Conservation (phyloP, 208 protist genomes). For the Leishmania arabica region DNA sequence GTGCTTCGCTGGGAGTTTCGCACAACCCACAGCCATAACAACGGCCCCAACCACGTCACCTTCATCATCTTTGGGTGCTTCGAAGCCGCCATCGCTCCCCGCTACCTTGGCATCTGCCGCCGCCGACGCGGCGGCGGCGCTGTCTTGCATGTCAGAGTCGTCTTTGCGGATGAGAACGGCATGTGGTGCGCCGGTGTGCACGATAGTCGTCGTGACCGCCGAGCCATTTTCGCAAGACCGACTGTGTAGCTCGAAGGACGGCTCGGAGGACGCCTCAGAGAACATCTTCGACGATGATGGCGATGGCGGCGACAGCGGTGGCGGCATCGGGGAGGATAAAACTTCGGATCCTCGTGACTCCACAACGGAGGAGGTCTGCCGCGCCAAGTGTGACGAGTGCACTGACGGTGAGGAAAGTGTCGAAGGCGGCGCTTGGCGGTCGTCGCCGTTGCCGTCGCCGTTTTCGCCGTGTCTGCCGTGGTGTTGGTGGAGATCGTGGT, state of each 20-base stretch:
- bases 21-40: neutral
- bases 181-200: neutral
- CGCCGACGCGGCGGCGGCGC: neutral
- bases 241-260: neutral
- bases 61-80: neutral
- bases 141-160: neutral
- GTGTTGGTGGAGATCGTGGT: neutral
- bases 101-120: neutral
- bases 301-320: neutral
- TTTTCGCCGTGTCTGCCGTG: neutral
- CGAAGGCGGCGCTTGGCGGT: neutral
- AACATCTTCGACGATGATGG: neutral
- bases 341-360: neutral
- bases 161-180: neutral
- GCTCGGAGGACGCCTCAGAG: neutral
- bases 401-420: constrained; percentile 4
- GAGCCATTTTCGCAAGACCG: neutral
- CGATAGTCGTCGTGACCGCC: neutral
- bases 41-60: neutral
- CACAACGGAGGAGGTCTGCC: neutral
- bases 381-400: neutral
- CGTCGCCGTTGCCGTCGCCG: neutral
- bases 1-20: neutral
- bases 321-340: neutral
- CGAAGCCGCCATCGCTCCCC: neutral